A percentile compares a stretch with the other conserved stretches of the same genome.
These are phyloP conservation scores for Backusella luteola DNA, from an alignment of 192 early-diverging fungal genomes.

Conservation along the genomic window DNA sequence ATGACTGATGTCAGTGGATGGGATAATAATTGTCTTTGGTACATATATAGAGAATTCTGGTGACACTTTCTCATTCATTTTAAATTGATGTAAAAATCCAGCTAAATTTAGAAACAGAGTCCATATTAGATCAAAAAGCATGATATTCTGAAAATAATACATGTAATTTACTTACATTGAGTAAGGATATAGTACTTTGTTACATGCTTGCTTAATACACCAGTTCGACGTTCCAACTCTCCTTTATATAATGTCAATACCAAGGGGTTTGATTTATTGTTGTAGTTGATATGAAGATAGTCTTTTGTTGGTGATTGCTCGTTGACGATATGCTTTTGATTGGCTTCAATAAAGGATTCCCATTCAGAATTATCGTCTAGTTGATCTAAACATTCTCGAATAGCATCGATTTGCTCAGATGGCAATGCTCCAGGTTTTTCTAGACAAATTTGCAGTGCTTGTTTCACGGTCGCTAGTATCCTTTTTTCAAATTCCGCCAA, in stretches of 20 bases:
- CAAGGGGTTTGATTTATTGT: conserved; percentile 35
- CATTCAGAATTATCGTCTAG: conserved; percentile 38
- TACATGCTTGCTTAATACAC: conserved; percentile 38
- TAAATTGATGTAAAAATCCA: conserved; percentile 45
- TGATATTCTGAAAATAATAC: neutral
- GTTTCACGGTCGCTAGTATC: conserved; percentile 20
- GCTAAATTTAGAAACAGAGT: conserved; percentile 10
- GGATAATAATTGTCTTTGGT: conserved; percentile 33
- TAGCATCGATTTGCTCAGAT: neutral
- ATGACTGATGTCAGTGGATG: conserved; percentile 21
- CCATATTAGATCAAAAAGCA: conserved; percentile 3
- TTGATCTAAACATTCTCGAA: conserved; percentile 22
- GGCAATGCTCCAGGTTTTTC: neutral
- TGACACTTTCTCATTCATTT: conserved; percentile 14
- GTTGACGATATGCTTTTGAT: conserved; percentile 38
- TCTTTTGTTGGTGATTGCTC: conserved; percentile 27
- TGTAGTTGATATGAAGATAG: conserved; percentile 37
- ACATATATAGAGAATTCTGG: conserved; percentile 45
- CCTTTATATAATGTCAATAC: conserved; percentile 41
- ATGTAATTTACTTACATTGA: conserved; percentile 17
- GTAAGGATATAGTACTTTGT: conserved; percentile 45
- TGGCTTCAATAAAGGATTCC: conserved; percentile 30
- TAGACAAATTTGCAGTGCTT: conserved; percentile 15
- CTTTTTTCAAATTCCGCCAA: conserved; percentile 27
- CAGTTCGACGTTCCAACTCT: conserved; percentile 35